Evolutionary conservation across 2,329 filamentous ascomycete genomes (phyloP), one percentile per base, ranked within the genome.

Genomic region (Graphiopsis chlorocephala): DNA sequence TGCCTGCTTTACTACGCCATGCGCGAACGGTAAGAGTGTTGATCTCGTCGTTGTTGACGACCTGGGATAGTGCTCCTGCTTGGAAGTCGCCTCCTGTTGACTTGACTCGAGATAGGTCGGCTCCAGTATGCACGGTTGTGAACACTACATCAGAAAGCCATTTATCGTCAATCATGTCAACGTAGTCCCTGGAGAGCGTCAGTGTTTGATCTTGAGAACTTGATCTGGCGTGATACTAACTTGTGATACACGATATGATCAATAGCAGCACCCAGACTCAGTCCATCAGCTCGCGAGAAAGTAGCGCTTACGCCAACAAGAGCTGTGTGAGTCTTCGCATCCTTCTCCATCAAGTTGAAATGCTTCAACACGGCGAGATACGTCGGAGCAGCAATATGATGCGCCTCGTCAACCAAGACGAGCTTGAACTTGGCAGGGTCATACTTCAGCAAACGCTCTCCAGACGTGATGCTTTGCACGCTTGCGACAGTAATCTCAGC

Each of bases 181-280:
- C 82, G 68, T 90, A 92, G 72, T 91, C 88, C 69, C 80, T 81
- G 63, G 3, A 29, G 17, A 35, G 4, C 35, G 58, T 67, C 42
- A 68, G 65, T 38, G 20, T 25, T n/a, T 45, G 25, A 28, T 11
- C 4, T 72, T 14, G 38, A 12, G n/a, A n/a, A 86, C 86, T 71
- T 86, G 83, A 20, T n/a, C 17, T 26, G 26, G 10, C 14, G 11
- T 15, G 3, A n/a, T 15, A 64, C 76, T 15, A 64, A 80, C 77
- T 93, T 95, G 77, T 98, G 94, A 72, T 97, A 98, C 56, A 97
- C 94, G 67, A 98, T 97, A 73, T 96, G 90, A 71, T 98, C 94
- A 71, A 98, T 95, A 33, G 90, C 93, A 14, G 89, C 83, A 1
- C 93, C 93, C 1, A 98, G 82, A 65, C 86, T 88, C 33, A 96